Conservation (phyloP, 1,284 basidiomycete genomes). For the Mycosarcoma mackinlayi region DNA sequence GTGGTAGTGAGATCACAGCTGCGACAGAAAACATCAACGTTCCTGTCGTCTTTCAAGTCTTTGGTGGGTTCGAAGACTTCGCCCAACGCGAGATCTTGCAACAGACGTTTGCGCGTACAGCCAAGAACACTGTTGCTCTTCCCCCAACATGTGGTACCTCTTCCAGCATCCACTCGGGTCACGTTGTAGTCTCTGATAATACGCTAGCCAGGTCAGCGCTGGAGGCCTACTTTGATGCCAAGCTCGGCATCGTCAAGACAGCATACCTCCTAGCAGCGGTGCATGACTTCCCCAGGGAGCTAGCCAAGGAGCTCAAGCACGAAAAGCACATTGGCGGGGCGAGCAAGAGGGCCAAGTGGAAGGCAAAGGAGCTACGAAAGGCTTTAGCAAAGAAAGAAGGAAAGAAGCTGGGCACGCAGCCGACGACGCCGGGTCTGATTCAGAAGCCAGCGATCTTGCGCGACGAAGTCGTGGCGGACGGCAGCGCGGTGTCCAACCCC, state of each 20-base stretch:
- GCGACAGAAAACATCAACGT: conserved; percentile 10
- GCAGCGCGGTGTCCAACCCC: not conserved
- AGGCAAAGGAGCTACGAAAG: conserved; percentile 38
- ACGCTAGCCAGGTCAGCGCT: conserved; percentile 9
- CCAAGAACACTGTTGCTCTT: not conserved
- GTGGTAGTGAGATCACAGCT: not conserved
- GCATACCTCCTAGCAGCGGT: conserved; percentile 31
- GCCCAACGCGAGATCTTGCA: conserved; percentile 54
- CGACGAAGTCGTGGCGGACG: conserved; percentile 3
- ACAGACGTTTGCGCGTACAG: conserved; percentile 20
- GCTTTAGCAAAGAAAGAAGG: conserved; percentile 33
- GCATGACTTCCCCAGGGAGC: conserved; percentile 28
- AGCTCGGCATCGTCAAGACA: conserved; percentile 34
- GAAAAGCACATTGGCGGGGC: conserved; percentile 43
- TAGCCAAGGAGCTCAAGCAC: conserved; percentile 41
- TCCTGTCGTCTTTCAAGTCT: conserved; percentile 29
- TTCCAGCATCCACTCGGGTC: conserved; percentile 55
- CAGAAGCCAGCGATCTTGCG: conserved; percentile 23
- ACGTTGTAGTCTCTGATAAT: conserved; percentile 25
- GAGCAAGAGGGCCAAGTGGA: conserved; percentile 39
- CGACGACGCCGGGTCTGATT: conserved; percentile 29
- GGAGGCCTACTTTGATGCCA: conserved; percentile 36
- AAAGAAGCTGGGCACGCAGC: conserved; percentile 38
- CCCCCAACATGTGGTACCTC: conserved; percentile 1
- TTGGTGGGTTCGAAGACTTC: conserved; percentile 62